Evolutionary conservation across 1,284 basidiomycete species (phyloP).

Genomic region (Mycosarcoma maydis): DNA sequence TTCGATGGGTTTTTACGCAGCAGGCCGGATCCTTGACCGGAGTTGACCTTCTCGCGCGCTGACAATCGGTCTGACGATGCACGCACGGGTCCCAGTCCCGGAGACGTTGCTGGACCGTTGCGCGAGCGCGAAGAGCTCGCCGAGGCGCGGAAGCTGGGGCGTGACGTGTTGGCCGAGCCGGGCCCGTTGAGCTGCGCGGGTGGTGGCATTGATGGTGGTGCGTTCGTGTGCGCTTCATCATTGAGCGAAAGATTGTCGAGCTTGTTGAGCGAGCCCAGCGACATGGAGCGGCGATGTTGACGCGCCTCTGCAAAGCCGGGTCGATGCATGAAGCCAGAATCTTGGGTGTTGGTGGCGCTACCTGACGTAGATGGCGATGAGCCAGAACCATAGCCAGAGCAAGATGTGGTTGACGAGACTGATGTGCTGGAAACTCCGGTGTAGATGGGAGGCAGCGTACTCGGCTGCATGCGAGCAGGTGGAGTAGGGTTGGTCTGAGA

Average conservation of each 20-base stretch:
- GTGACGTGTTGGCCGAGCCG: constrained; percentile 7
- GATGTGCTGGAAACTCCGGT: constrained; percentile 11
- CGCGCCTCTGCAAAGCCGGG: constrained; percentile 47
- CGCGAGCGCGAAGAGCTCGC: constrained; percentile 30
- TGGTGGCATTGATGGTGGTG: constrained; percentile 1
- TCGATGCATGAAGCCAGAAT: constrained; percentile 22
- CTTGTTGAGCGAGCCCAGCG: constrained; percentile 30
- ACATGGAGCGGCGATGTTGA: constrained; percentile 33
- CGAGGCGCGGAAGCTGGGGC: constrained; percentile 35
- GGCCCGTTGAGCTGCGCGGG: constrained; percentile 13
- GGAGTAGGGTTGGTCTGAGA: constrained; percentile 10
- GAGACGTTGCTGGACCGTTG: constrained; percentile 32
- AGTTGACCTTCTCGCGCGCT: constrained; percentile 44
- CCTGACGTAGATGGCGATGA: constrained; percentile 32
- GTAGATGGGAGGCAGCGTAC: constrained; percentile 31
- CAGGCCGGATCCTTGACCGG: constrained; percentile 46
- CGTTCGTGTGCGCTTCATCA: constrained; percentile 5
- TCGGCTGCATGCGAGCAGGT: constrained; percentile 18
- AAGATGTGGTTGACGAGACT: constrained; percentile 8
- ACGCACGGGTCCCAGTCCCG: constrained; percentile 45
- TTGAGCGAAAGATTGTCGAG: constrained; percentile 28
- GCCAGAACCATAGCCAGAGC: constrained; percentile 25
- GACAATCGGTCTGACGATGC: constrained; percentile 56
- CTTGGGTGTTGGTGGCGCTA: constrained; percentile 18
- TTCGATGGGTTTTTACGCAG: constrained; percentile 62